Conservation (phyloP, 306 rosid genomes). For the Dryas drummondii region DNA sequence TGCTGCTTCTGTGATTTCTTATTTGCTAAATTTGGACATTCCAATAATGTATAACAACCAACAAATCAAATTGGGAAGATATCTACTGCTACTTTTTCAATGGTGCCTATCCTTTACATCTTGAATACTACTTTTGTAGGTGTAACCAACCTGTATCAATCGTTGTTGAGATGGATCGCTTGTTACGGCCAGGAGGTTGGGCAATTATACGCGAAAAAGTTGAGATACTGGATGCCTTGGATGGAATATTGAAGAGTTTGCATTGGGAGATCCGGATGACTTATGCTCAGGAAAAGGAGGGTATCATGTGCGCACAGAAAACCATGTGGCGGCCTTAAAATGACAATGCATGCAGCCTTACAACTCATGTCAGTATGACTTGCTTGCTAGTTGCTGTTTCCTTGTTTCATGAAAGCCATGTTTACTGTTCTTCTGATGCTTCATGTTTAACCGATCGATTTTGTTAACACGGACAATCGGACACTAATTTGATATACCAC, state of each 20-base stretch:
- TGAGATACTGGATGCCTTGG: slow-evolving; percentile 69
- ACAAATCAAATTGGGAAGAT: background rate
- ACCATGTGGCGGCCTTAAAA: slow-evolving; percentile 74
- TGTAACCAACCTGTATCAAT: slow-evolving; percentile 79
- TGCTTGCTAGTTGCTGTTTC: background rate
- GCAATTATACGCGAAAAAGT: slow-evolving; percentile 83
- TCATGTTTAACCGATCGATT: too few relatives aligned
- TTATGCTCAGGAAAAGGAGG: slow-evolving; percentile 67
- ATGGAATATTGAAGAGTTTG: slow-evolving; percentile 68
- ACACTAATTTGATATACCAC: background rate
- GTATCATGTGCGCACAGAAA: slow-evolving; percentile 83
- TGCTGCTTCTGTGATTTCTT: background rate
- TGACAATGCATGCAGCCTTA: background rate
- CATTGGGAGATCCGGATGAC: slow-evolving; percentile 84
- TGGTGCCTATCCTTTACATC: background rate
- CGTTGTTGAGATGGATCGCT: slow-evolving; percentile 93
- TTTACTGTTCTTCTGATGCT: background rate
- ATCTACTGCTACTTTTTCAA: too few relatives aligned
- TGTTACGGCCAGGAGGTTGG: slow-evolving; percentile 91
- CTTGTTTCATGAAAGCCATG: background rate
- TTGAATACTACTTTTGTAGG: slow-evolving; percentile 43
- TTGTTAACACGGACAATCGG: background rate
- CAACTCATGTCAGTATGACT: background rate
- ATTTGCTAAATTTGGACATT: too few relatives aligned
- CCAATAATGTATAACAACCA: too few relatives aligned